Evolutionary conservation across 2,329 filamentous ascomycete genomes (phyloP), one percentile per base, ranked within the genome.

Genomic region (Exophiala bonariae): DNA sequence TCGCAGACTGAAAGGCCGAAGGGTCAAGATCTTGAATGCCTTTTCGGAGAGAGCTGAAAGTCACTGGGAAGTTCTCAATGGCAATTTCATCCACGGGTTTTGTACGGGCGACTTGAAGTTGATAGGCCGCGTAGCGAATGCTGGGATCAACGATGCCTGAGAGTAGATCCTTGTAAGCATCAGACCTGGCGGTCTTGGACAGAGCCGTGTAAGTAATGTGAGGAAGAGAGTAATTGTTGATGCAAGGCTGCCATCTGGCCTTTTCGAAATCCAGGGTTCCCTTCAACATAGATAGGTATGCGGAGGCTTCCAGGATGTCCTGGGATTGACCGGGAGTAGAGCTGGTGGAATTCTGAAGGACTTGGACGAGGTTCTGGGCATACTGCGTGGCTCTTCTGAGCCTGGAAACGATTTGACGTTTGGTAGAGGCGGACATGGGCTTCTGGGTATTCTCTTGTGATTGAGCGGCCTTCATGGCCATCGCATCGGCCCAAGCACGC

Each of bases 81-180:
- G 89, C 87, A 55, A 97, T 87, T 6, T 83, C 80, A 1, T 86
- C 79, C 39, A 96, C 85, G 2, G 91, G 85, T 44, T 90, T 81
- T 2, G 90, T 96, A 34, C 93, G 83, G 0, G 92, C 87, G 23
- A 95, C 81, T 65, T 92, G 87, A 64, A 90, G 79, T 67, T 96
- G 90, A 66, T 97, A 97, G 14, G 93, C 90, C 28, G 91, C 91
- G 66, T 95, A 97, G 54, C 92, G 85, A 61, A 99, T 88, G 53
- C 90, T 95, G 2, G 91, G 91, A 64, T 99, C 93, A 52, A 96
- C 85, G 3, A 87, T 95, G 60, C 87, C 85, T 38, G 86, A 82
- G 47, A 99, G 73, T 18, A 96, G 77, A 52, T 97, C 92, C 63
- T 87, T 90, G 75, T 89, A 93, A 28, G 87, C 74, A 49, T 96